Evolutionary conservation across 2,329 filamentous ascomycete species (phyloP).

Genomic region (Diaporthe sp.): DNA sequence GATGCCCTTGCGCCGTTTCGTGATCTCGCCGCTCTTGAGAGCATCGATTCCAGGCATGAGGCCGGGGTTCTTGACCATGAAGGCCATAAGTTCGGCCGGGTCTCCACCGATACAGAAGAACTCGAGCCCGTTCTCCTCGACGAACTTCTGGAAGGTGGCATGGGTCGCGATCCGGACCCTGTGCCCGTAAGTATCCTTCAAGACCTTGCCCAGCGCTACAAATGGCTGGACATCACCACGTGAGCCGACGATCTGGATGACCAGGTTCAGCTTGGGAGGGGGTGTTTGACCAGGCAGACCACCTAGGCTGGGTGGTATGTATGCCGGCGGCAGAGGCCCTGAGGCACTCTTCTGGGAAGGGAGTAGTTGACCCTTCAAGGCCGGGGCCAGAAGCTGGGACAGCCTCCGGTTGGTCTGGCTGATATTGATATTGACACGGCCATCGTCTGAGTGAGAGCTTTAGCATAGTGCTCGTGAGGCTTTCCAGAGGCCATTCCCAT

Average conservation of each 20-base stretch:
- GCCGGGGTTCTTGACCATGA: slow-evolving; percentile 91
- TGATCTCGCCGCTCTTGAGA: slow-evolving; percentile 81
- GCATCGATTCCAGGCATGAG: slow-evolving; percentile 87
- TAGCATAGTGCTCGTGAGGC: slow-evolving; percentile 5
- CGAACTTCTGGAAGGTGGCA: slow-evolving; percentile 74
- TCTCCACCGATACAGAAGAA: slow-evolving; percentile 85
- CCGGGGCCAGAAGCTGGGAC: slow-evolving; percentile 75
- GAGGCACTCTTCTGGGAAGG: slow-evolving; percentile 52
- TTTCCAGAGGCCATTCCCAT: slow-evolving; percentile 20
- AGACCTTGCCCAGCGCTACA: slow-evolving; percentile 74
- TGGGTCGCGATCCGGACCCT: slow-evolving; percentile 82
- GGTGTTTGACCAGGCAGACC: slow-evolving; percentile 70
- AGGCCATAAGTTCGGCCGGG: slow-evolving; percentile 83
- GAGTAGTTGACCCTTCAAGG: slow-evolving; percentile 69
- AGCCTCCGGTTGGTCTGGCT: slow-evolving; percentile 76
- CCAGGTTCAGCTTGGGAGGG: slow-evolving; percentile 74
- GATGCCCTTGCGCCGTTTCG: slow-evolving; percentile 79
- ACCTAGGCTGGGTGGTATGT: slow-evolving; percentile 80
- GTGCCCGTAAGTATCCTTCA: slow-evolving; percentile 76
- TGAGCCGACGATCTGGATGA: slow-evolving; percentile 81
- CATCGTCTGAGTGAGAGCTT: slow-evolving; percentile 68
- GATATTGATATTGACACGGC: slow-evolving; percentile 84
- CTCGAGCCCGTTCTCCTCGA: slow-evolving; percentile 78
- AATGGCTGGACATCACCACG: slow-evolving; percentile 84
- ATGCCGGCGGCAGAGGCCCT: slow-evolving; percentile 71